These are phyloP conservation scores for Mycena sp. DNA, from an alignment of 1,284 basidiomycete genomes.

Conservation along the genomic window DNA sequence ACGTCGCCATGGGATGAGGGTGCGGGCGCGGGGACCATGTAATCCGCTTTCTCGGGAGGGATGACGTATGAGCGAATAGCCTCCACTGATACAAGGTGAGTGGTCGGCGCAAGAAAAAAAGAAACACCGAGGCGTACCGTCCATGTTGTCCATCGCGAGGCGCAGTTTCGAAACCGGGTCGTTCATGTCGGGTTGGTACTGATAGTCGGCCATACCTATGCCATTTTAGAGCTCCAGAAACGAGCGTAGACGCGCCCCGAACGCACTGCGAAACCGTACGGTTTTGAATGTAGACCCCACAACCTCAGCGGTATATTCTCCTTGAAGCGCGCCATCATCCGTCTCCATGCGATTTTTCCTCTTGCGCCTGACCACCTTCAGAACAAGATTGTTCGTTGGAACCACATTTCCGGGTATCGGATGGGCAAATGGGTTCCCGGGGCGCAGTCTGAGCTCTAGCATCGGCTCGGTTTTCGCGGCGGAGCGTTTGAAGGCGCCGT, in stretches of 20 bases:
- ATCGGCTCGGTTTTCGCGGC: conserved; percentile 64
- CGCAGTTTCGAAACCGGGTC: conserved; percentile 79
- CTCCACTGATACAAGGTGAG: conserved; percentile 61
- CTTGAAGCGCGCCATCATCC: conserved; percentile 32
- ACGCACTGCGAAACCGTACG: conserved; percentile 88
- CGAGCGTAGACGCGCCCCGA: neutral
- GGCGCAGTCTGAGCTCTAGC: conserved; percentile 80
- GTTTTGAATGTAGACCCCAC: conserved; percentile 85
- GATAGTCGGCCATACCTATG: conserved; percentile 91
- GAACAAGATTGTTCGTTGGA: conserved; percentile 78
- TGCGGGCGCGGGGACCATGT: conserved; percentile 45
- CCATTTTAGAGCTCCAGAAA: neutral
- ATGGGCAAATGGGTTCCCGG: conserved; percentile 80
- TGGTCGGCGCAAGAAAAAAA: neutral
- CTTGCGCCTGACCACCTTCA: conserved; percentile 82
- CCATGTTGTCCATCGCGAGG: conserved; percentile 77
- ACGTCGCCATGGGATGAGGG: conserved; percentile 22
- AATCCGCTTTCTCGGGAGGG: conserved; percentile 73
- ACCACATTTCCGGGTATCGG: conserved; percentile 85
- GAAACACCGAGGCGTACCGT: conserved; percentile 63
- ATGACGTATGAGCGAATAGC: conserved; percentile 75
- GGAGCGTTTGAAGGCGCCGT: conserved; percentile 76
- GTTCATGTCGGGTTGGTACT: conserved; percentile 78
- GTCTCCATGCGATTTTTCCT: conserved; percentile 48
- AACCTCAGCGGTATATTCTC: conserved; percentile 81